Evolutionary conservation across 306 rosid species (phyloP).

Genomic region (Rosa multiflora): DNA sequence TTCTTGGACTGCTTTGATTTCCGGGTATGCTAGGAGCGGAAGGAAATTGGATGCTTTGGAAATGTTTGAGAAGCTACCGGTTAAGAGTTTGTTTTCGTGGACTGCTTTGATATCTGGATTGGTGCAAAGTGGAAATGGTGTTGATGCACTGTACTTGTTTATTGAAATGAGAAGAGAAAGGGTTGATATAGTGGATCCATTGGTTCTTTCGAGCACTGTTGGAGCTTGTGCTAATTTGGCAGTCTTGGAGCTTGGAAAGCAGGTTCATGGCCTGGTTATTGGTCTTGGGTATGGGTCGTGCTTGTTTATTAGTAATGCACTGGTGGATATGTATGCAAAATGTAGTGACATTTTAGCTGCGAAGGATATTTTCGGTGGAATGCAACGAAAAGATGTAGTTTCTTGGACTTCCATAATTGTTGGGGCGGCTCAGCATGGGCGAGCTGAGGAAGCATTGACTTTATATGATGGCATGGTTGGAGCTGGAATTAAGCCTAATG

Average conservation of each 20-base stretch:
- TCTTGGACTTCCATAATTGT: constrained; percentile 96
- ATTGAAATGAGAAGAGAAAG: constrained; percentile 67
- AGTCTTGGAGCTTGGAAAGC: constrained; percentile 73
- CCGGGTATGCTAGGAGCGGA: constrained; percentile 73
- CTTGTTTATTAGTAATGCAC: constrained; percentile 72
- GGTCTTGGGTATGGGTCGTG: constrained; percentile 74
- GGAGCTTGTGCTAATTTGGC: constrained; percentile 82
- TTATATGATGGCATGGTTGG: constrained; percentile 67
- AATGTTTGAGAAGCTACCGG: constrained; percentile 44
- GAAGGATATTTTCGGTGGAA: constrained; percentile 48
- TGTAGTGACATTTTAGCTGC: constrained; percentile 78
- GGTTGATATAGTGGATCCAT: constrained; percentile 60
- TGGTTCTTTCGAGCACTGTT: constrained; percentile 74
- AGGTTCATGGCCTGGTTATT: constrained; percentile 61
- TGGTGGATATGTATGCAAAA: constrained; percentile 88
- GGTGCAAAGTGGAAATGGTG: constrained; percentile 74
- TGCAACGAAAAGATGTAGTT: constrained; percentile 63
- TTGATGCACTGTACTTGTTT: constrained; percentile 53
- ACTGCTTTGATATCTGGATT: constrained; percentile 90
- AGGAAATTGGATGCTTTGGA: constrained; percentile 56
- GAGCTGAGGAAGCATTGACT: constrained; percentile 66
- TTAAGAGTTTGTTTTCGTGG: constrained; percentile 65
- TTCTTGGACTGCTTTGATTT: constrained; percentile 80
- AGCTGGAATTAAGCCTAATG: constrained; percentile 65
- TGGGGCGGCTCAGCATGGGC: constrained; percentile 79